Percentiles rank a stretch among this genome's conserved stretches.
Conservation (phyloP, 108 stramenopile genomes). For the Nitzschia inconspicua region DNA sequence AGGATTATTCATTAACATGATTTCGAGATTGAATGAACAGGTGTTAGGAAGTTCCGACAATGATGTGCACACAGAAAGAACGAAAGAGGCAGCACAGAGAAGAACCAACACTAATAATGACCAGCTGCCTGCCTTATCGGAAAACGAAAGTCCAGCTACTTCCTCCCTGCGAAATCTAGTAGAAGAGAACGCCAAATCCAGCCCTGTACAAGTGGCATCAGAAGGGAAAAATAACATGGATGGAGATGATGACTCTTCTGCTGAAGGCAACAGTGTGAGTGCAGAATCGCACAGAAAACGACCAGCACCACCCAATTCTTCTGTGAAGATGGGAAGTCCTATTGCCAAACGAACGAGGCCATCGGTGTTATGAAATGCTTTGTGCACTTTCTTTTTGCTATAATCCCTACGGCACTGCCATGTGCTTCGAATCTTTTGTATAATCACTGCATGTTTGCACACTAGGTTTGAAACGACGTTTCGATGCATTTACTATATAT, state of each 20-base stretch:
- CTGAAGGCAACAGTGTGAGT: background rate
- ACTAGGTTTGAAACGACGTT: too few species aligned
- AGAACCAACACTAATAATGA: background rate
- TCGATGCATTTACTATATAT: too few species aligned
- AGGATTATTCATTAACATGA: constrained; percentile 83
- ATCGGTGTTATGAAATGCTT: too few species aligned
- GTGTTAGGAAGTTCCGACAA: constrained; percentile 28
- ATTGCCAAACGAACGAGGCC: background rate
- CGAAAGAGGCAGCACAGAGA: constrained; percentile 7
- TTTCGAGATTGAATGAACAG: constrained; percentile 80
- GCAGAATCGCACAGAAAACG: background rate
- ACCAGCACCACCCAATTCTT: constrained; percentile 9
- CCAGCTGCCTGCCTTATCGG: background rate
- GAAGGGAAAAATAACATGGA: constrained; percentile 5
- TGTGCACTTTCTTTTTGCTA: too few species aligned
- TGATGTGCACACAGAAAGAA: constrained; percentile 7
- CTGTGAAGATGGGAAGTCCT: background rate
- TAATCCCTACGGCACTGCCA: too few species aligned
- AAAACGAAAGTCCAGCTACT: constrained; percentile 18
- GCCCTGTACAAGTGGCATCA: background rate
- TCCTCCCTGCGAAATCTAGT: constrained; percentile 49
- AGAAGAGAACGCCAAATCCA: constrained; percentile 48
- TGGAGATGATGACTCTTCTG: constrained; percentile 23
- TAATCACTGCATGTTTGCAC: too few species aligned
- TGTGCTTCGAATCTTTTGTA: too few species aligned